These are phyloP conservation scores for Cryptococcus sp. DNA, from an alignment of 1,284 basidiomycete genomes.

Conservation along the genomic window DNA sequence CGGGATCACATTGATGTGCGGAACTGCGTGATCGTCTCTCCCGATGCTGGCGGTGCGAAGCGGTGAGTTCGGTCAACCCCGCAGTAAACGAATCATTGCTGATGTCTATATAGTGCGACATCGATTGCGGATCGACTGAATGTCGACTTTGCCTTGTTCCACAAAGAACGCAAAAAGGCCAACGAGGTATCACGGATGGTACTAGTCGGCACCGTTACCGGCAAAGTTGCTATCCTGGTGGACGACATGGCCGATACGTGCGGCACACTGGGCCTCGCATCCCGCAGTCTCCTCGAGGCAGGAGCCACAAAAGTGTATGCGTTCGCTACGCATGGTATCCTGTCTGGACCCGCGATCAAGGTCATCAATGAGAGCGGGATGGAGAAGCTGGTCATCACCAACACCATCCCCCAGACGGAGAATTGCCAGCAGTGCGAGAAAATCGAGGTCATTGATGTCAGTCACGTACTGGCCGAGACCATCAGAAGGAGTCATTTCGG, in stretches of 20 bases:
- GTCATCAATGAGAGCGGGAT: constrained; percentile 72
- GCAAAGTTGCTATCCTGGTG: constrained; percentile 94
- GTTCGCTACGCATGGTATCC: constrained; percentile 96
- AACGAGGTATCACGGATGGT: constrained; percentile 99
- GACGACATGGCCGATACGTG: constrained; percentile 99
- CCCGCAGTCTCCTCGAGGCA: constrained; percentile 83
- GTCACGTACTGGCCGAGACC: constrained; percentile 93
- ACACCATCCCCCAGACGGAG: constrained; percentile 88
- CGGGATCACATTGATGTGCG: constrained; percentile 81
- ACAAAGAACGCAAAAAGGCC: constrained; percentile 99
- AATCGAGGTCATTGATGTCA: constrained; percentile 95
- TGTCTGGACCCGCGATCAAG: constrained; percentile 82
- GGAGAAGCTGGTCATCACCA: constrained; percentile 97
- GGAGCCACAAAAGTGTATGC: constrained; percentile 86
- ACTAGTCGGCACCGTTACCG: constrained; percentile 89
- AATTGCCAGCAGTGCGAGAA: constrained; percentile 78
- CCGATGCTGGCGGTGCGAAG: constrained; percentile 98
- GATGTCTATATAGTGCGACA: constrained; percentile 69
- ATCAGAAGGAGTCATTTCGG: constrained; percentile 72
- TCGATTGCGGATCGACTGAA: constrained; percentile 96
- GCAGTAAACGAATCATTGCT: background rate
- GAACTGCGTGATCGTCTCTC: constrained; percentile 94
- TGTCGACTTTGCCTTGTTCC: constrained; percentile 98
- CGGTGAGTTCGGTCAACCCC: constrained; percentile 60
- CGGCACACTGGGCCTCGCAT: constrained; percentile 92